These are phyloP conservation scores for Schizophyllum amplum DNA, from an alignment of 1,284 basidiomycete species.

Conservation along the genomic window DNA sequence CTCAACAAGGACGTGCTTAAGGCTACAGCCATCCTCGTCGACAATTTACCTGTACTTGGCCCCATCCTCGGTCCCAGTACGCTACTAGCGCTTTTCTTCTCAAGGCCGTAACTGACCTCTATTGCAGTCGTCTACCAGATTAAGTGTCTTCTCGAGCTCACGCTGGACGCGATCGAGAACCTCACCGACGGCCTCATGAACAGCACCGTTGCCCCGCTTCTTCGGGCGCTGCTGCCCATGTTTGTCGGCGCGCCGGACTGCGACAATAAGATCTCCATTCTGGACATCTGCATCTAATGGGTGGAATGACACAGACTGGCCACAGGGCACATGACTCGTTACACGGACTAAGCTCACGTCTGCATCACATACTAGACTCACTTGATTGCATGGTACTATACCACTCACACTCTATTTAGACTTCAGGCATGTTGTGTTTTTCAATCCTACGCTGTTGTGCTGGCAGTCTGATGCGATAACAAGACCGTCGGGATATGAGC, in stretches of 20 bases:
- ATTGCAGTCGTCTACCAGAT: slow-evolving; percentile 35
- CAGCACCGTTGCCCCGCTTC: slow-evolving; percentile 24
- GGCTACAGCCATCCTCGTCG: slow-evolving; percentile 22
- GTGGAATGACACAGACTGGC: background rate
- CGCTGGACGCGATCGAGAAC: slow-evolving; percentile 41
- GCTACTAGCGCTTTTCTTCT: slow-evolving; percentile 17
- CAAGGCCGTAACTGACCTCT: slow-evolving; percentile 34
- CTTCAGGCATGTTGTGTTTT: no score
- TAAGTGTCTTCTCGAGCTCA: slow-evolving; percentile 38
- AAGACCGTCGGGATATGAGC: no score
- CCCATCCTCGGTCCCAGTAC: slow-evolving; percentile 47
- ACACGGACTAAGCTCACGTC: no score
- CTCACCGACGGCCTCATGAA: slow-evolving; percentile 41
- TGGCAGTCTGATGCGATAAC: no score
- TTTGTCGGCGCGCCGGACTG: background rate
- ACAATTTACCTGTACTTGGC: slow-evolving; percentile 35
- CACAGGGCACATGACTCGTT: no score
- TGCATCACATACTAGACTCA: no score
- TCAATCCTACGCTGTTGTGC: no score
- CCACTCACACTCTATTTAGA: no score
- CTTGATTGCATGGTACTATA: no score
- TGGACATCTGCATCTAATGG: slow-evolving; percentile 6
- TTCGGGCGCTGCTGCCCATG: slow-evolving; percentile 14
- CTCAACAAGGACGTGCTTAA: slow-evolving; percentile 35
- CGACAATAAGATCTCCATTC: slow-evolving; percentile 2